Base-by-base conservation (phyloP, 2,329 filamentous ascomycete genomes). In the Aotearoamyces nothofagi region DNA sequence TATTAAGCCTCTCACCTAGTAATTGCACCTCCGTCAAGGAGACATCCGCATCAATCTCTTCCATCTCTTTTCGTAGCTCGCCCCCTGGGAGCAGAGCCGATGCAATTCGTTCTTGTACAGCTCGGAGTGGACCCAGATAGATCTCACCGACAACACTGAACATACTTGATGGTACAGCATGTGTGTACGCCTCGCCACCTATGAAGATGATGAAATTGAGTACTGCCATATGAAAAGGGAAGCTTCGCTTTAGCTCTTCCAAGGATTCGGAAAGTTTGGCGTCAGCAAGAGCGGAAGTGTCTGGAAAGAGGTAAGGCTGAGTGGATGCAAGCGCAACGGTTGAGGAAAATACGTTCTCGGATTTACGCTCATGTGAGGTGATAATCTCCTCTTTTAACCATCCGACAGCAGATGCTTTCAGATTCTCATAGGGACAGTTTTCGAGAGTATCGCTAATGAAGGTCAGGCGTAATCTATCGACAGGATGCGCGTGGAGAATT, bases 361-460 rank as follows among this genome's bases (percentile, higher is more conserved):
- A 39, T 31, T 49, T 51, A 5, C 50, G 38, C 16, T 43, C 35
- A 20, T 44, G 43, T 2, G 37, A 39, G 11, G 56, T 47, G 6
- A 73, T 56, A 10, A 76, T 53, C 44, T 77, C 72, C 39, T 76
- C 71, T 30, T 69, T 63, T 17, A 76, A 50, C 72, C 72, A 78
- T 4, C 60, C 60, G 4, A 77, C 60, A 1, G 70, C 71, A 23
- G 66, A 69, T 6, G 66, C 71, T 45, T 74, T 73, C 20, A 78
- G 55, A 1, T 63, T 58, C 2, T 69, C 59, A 40, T 71, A 76
- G 39, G 68, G 61, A 55, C 71, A 76, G 45, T 75, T 71, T 48
- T 76, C 69, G 9, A 78, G 51, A 9, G 76, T 57, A 42, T 78
- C 72, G 29, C 71, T 65, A 6, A 78, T 58, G 37, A 78, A 77